Base-by-base conservation (phyloP, 2,329 filamentous ascomycete genomes). In the Clarireedia homoeocarpa region DNA sequence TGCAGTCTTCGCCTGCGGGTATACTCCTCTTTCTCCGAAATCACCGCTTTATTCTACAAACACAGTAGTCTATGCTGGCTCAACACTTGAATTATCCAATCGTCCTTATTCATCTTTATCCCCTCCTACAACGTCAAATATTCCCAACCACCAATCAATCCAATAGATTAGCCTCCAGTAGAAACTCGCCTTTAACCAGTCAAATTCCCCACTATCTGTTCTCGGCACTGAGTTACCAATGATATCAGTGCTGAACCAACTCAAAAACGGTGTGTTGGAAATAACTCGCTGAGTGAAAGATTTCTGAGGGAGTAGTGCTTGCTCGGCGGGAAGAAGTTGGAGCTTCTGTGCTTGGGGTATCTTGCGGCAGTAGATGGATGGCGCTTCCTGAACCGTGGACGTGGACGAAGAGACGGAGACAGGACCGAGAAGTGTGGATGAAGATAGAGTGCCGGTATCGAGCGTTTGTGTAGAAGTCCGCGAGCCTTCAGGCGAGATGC, bases 141-240 rank as follows among this genome's bases (percentile, higher is more conserved):
- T 71, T 4, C 75, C 72, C 65, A 84, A 82, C 53, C 75, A 77
- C 17, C 74, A 72, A 65, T 85, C 83, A 24, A 86, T 72, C 73
- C 76, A 83, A 73, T 79, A 86, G 63, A 86, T 81, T 45, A 85
- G 65, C 69, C 81, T 82, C 83, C 83, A 86, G 72, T 86, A 86
- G 59, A 86, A 70, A 58, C 82, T 85, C 10, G 83, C 83, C 47
- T 74, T 74, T 44, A 81, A 81, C 76, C 84, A 88, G 70, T 96
- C 91, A 64, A 96, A 91, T 44, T 83, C 83, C 56, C 88, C 89
- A 45, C 79, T 76, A 53, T 90, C 86, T 53, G 79, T 85, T 44
- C 86, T 78, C 6, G 89, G 89, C 40, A 92, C 83, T 67, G 86
- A 80, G 66, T 83, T 84, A 5, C 88, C 88, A 65, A 92, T 91